phyloP scores from a whole-genome alignment of 169 alveolate genomes.

The Blepharisma undulans region DNA sequence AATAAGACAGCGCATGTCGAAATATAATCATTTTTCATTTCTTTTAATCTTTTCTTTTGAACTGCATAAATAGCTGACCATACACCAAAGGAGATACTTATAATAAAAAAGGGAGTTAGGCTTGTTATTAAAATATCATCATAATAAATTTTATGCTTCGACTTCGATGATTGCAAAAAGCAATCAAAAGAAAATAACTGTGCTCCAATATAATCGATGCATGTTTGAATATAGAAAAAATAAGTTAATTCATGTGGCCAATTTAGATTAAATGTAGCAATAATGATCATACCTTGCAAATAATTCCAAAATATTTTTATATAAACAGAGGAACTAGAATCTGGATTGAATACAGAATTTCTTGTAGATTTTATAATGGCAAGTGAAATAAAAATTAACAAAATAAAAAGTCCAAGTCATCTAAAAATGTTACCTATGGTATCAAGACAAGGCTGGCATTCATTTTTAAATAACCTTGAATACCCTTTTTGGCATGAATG shows the following conservation, averaged over 20 bases:
- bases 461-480: not conserved
- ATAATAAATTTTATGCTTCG: not conserved
- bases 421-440: not conserved
- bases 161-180: not conserved
- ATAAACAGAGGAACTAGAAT: not conserved
- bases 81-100: not conserved
- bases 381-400: not conserved
- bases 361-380: too few species aligned
- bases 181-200: slow-evolving; percentile 4
- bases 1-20: not conserved
- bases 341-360: not conserved
- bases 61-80: not conserved
- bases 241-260: not conserved
- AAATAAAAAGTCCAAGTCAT: not conserved
- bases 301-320: slow-evolving; percentile 22
- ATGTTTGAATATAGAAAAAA: not conserved
- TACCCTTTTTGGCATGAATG: not conserved
- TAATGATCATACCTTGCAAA: not conserved
- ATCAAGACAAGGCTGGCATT: not conserved
- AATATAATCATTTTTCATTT: not conserved
- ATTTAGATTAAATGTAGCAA: not conserved
- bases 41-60: not conserved
- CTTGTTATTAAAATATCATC: not conserved
- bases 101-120: not conserved
- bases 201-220: not conserved